phyloP scores from a whole-genome alignment of 192 early-diverging fungal genomes.

The Coemansia sp. region DNA sequence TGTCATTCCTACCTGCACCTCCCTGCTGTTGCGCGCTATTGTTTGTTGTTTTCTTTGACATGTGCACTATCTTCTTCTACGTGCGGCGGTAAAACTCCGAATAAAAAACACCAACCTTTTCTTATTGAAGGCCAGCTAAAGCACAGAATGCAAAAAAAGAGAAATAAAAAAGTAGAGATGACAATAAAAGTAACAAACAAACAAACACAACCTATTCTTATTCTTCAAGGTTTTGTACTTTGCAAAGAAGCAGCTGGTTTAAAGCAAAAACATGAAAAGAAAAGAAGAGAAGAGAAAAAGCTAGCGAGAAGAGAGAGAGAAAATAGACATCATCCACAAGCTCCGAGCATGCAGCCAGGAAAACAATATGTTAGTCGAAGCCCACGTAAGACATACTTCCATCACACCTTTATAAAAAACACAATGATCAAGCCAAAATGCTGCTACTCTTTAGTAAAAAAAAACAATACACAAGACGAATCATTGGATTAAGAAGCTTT shows the following conservation, averaged over 20 bases:
- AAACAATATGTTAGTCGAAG: too few species aligned
- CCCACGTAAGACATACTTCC: too few species aligned
- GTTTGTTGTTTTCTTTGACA: slow-evolving; percentile 11
- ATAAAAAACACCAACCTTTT: slow-evolving; percentile 2
- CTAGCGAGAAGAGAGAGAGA: slow-evolving; percentile 8
- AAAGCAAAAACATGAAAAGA: not conserved
- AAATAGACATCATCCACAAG: not conserved
- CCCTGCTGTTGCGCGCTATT: slow-evolving; percentile 5
- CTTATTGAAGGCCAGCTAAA: not conserved
- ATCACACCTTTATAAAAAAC: too few species aligned
- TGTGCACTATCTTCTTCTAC: not conserved
- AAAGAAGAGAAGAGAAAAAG: slow-evolving; percentile 5
- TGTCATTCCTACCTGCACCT: not conserved
- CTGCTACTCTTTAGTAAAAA: too few species aligned
- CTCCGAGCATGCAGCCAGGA: too few species aligned
- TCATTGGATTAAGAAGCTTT: too few species aligned
- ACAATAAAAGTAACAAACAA: slow-evolving; percentile 12
- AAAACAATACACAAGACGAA: too few species aligned
- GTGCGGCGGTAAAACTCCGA: not conserved
- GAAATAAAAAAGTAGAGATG: not conserved
- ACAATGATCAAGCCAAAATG: too few species aligned
- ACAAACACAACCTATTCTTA: not conserved
- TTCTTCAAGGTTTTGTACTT: not conserved
- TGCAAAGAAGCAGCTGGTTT: too few species aligned
- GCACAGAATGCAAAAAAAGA: slow-evolving; percentile 13